A percentile compares a stretch with the other conserved stretches of the same genome.
phyloP scores from a whole-genome alignment of 2,329 filamentous ascomycete species.

The Periconia macrospinosa region DNA sequence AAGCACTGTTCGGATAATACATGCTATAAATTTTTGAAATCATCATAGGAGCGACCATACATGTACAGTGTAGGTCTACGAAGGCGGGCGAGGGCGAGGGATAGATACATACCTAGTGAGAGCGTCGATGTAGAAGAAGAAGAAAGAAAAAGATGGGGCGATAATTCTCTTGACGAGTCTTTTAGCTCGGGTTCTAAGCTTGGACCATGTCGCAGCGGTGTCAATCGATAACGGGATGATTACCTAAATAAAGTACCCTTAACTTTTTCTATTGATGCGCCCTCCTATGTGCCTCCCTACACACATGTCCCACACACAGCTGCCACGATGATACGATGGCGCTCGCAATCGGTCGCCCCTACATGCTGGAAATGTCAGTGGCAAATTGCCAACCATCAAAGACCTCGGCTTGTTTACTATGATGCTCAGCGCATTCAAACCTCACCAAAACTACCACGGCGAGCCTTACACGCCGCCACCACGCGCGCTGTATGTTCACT shows the following conservation, averaged over 20 bases:
- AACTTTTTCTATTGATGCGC: no score
- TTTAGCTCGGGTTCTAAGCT: neutral
- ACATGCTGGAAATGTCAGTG: slow-evolving; percentile 31
- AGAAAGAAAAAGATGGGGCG: neutral
- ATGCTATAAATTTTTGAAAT: slow-evolving; percentile 48
- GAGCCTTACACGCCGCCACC: slow-evolving; percentile 26
- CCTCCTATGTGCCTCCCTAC: no score
- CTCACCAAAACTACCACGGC: slow-evolving; percentile 14
- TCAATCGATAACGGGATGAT: no score
- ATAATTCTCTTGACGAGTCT: neutral
- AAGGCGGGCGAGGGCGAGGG: neutral
- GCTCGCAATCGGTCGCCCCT: slow-evolving; percentile 13
- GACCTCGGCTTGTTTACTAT: neutral
- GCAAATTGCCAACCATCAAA: slow-evolving; percentile 15
- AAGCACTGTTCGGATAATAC: slow-evolving; percentile 51
- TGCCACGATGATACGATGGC: slow-evolving; percentile 18
- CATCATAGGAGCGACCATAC: slow-evolving; percentile 31
- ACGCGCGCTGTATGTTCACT: slow-evolving; percentile 18
- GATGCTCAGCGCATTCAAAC: slow-evolving; percentile 4
- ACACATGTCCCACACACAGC: neutral
- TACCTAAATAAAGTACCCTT: no score
- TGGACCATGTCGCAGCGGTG: no score
- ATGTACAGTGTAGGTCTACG: neutral
- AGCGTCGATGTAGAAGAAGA: slow-evolving; percentile 2
- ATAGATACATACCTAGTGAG: slow-evolving; percentile 1